Conservation (phyloP, 768 basidiomycete genomes). For the Mycena olivaceomarginata region DNA sequence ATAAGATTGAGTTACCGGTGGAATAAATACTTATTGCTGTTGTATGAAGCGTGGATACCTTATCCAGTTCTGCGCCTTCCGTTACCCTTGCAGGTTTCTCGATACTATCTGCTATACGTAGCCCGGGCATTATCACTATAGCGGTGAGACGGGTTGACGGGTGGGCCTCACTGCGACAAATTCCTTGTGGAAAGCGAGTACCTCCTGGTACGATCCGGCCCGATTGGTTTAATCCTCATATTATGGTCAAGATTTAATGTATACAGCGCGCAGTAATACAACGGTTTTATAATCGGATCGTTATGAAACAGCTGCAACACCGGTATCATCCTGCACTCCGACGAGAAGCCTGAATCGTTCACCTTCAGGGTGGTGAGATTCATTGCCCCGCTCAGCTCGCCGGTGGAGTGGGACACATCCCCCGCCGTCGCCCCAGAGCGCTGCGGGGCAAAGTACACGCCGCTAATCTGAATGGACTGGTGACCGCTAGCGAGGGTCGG, state of each 20-base stretch:
- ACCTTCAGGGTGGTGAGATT: slow-evolving; percentile 5
- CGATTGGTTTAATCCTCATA: neutral
- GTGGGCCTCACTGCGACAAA: neutral
- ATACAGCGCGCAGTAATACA: slow-evolving; percentile 15
- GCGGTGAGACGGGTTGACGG: too few species aligned
- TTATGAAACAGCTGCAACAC: slow-evolving; percentile 12
- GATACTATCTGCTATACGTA: too few species aligned
- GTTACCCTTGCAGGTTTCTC: too few species aligned
- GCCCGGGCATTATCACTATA: too few species aligned
- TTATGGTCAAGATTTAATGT: slow-evolving; percentile 20
- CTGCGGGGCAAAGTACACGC: slow-evolving; percentile 12
- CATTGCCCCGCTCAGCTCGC: slow-evolving; percentile 12
- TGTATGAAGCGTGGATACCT: too few species aligned
- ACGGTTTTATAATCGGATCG: slow-evolving; percentile 9
- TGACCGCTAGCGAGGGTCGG: neutral
- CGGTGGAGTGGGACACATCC: slow-evolving; percentile 13
- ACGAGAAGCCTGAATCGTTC: slow-evolving; percentile 11
- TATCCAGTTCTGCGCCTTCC: too few species aligned
- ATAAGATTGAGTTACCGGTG: too few species aligned
- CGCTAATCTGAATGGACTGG: slow-evolving; percentile 13
- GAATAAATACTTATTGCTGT: too few species aligned
- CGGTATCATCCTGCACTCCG: slow-evolving; percentile 15
- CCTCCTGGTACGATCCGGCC: neutral
- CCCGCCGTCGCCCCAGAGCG: slow-evolving; percentile 13
- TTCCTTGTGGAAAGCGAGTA: slow-evolving; percentile 1